These are phyloP conservation scores for Fusarium xyrophilum DNA, from an alignment of 2,329 filamentous ascomycete species.

Conservation along the genomic window DNA sequence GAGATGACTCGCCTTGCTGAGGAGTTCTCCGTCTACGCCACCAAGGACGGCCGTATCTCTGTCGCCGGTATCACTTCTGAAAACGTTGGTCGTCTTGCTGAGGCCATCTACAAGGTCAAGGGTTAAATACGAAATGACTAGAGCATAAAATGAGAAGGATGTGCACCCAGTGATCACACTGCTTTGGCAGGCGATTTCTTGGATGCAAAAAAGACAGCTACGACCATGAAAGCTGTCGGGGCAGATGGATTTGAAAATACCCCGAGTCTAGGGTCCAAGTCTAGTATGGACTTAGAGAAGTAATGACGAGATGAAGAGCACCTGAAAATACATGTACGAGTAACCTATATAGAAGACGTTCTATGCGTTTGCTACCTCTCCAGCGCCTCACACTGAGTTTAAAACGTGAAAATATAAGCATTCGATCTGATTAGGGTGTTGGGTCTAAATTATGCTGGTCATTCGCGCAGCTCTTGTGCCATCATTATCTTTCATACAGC, in stretches of 20 bases:
- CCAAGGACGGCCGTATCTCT: constrained; percentile 87
- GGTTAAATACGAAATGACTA: constrained; percentile 53
- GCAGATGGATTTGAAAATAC: constrained; percentile 37
- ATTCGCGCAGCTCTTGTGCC: not conserved
- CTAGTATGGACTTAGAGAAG: constrained; percentile 11
- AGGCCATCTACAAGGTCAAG: constrained; percentile 85
- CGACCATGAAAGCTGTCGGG: constrained; percentile 24
- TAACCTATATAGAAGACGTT: constrained; percentile 30
- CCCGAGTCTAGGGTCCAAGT: constrained; percentile 34
- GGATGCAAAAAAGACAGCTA: constrained; percentile 25
- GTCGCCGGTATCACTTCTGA: constrained; percentile 82
- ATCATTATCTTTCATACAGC: constrained; percentile 1
- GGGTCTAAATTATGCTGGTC: not conserved
- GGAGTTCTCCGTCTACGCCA: constrained; percentile 97
- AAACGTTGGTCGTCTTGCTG: constrained; percentile 80
- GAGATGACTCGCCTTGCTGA: constrained; percentile 92
- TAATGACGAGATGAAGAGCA: constrained; percentile 34
- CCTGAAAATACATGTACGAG: constrained; percentile 36
- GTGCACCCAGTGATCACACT: not conserved
- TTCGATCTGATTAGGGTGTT: not conserved
- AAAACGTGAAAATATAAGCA: not conserved
- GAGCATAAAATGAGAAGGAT: not conserved
- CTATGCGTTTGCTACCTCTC: not conserved
- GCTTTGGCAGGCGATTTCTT: not conserved
- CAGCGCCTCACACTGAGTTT: not conserved